Evolutionary conservation across 1,284 basidiomycete species (phyloP).

Genomic region (Dichomitus squalens): DNA sequence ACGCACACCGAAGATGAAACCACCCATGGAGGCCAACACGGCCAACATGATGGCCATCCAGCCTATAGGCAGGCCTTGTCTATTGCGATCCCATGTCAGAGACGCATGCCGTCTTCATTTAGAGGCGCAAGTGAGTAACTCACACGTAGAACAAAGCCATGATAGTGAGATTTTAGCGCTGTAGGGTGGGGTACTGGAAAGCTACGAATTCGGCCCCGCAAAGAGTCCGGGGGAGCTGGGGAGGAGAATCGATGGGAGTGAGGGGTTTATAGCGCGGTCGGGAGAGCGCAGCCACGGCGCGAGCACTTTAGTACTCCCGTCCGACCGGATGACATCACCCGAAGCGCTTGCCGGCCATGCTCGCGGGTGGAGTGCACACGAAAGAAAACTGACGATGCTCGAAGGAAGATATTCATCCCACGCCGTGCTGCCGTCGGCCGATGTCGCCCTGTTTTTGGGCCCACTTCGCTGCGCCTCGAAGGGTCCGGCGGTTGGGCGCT

Average conservation of each 20-base stretch:
- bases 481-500: too few species aligned
- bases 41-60: slow-evolving; percentile 67
- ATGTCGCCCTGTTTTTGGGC: not conserved
- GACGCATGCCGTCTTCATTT: too few species aligned
- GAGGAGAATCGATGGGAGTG: not conserved
- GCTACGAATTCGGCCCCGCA: too few species aligned
- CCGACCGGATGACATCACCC: slow-evolving; percentile 26
- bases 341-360: slow-evolving; percentile 7
- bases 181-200: not conserved
- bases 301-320: too few species aligned
- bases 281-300: too few species aligned
- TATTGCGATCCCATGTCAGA: slow-evolving; percentile 8
- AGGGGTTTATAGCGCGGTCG: not conserved
- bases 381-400: too few species aligned
- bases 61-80: slow-evolving; percentile 53
- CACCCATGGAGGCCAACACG: slow-evolving; percentile 75
- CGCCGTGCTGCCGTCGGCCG: slow-evolving; percentile 8
- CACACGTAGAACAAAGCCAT: slow-evolving; percentile 26
- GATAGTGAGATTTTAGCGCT: not conserved
- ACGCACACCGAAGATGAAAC: slow-evolving; percentile 69
- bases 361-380: too few species aligned
- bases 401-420: too few species aligned
- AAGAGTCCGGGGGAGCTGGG: not conserved
- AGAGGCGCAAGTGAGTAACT: slow-evolving; percentile 4
- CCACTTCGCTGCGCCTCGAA: not conserved